phyloP scores from a whole-genome alignment of 73 alveolate genomes.

The Stentor roeselii region DNA sequence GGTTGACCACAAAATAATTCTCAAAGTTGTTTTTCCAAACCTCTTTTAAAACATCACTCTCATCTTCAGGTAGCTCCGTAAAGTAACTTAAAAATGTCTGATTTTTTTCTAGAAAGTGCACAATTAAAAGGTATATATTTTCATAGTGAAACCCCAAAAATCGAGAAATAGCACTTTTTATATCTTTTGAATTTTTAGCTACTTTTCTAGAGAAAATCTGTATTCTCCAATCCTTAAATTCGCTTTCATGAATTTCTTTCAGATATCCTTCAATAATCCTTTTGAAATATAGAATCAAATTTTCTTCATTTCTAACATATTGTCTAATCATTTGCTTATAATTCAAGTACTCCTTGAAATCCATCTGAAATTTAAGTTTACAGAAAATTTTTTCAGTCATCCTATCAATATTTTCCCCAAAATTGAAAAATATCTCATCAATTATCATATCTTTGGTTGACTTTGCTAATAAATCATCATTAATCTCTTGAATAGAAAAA shows the following conservation, averaged over 20 bases:
- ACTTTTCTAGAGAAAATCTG: not conserved
- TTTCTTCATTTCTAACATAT: not conserved
- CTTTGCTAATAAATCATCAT: not conserved
- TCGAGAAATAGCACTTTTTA: not conserved
- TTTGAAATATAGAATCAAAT: not conserved
- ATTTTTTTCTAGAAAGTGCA: not conserved
- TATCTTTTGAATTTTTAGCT: not conserved
- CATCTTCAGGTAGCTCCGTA: not conserved
- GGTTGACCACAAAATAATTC: not conserved
- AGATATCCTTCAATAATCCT: not conserved
- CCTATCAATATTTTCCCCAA: not conserved
- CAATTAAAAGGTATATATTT: not conserved
- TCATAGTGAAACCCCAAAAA: not conserved
- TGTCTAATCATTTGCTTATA: not conserved
- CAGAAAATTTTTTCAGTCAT: not conserved
- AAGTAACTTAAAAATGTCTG: not conserved
- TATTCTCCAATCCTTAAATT: not conserved
- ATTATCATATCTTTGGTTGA: not conserved
- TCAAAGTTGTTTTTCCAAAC: not conserved
- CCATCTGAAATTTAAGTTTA: not conserved
- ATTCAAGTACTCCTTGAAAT: not conserved
- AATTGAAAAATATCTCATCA: too few relatives aligned
- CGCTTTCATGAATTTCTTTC: not conserved
- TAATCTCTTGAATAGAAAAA: not conserved
- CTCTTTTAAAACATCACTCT: not conserved